Conservation (phyloP, 129 eudicot species). For the Lactuca saligna region DNA sequence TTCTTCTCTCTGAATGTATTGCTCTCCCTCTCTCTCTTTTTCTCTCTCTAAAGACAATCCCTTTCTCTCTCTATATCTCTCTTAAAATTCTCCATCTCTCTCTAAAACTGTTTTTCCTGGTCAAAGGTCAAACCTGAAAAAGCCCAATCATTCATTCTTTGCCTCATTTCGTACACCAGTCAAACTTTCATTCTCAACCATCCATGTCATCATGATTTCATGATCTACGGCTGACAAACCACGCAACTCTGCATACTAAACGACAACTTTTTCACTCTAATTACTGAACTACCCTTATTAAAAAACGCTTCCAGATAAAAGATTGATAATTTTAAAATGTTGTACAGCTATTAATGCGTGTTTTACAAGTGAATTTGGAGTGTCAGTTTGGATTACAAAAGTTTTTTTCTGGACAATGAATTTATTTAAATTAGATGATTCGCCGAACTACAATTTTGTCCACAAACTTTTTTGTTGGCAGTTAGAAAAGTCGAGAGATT, state of each 20-base stretch:
- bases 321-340: neutral
- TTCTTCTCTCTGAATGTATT: conserved; percentile 9
- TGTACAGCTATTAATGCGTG: conserved; percentile 8
- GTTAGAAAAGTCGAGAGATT: neutral
- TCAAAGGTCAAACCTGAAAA: conserved; percentile 48
- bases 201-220: neutral
- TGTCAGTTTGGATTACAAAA: neutral
- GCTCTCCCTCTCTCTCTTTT: conserved; percentile 21
- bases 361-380: neutral
- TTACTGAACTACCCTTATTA: neutral
- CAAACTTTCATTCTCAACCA: conserved; percentile 25
- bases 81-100: conserved; percentile 9
- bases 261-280: conserved; percentile 24
- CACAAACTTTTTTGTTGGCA: conserved; percentile 31
- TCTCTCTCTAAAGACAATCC: neutral
- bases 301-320: neutral
- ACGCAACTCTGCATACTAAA: conserved; percentile 20
- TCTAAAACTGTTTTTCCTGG: conserved; percentile 28
- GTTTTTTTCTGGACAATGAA: neutral
- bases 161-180: conserved; percentile 41
- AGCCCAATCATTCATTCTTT: conserved; percentile 40
- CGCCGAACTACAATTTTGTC: conserved; percentile 29
- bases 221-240: conserved; percentile 25
- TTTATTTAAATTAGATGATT: conserved; percentile 25
- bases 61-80: conserved; percentile 17